Conservation (phyloP, 495 filamentous ascomycete genomes). For the Xylaria venustula region DNA sequence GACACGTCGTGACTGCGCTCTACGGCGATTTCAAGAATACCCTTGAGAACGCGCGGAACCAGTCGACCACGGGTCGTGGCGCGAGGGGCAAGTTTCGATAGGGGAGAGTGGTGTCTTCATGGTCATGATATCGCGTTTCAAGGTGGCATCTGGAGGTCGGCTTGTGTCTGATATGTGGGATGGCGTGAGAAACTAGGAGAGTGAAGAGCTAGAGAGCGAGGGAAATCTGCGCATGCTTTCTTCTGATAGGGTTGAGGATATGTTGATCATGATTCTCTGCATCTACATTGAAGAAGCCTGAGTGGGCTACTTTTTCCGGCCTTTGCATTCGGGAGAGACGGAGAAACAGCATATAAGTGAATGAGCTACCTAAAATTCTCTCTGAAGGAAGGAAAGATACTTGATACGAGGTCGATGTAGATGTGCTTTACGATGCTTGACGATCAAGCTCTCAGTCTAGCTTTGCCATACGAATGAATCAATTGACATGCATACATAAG, state of each 20-base stretch:
- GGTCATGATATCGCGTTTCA: background rate
- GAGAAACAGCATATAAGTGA: no score
- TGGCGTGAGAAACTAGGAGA: background rate
- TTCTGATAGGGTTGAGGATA: background rate
- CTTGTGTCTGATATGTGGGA: background rate
- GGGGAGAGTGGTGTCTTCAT: background rate
- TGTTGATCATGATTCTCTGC: background rate
- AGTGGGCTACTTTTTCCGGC: no score
- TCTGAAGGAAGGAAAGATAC: no score
- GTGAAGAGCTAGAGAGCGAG: background rate
- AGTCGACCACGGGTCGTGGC: constrained; percentile 21
- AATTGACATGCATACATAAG: no score
- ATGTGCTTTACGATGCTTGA: no score
- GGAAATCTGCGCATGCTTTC: background rate
- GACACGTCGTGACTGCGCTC: constrained; percentile 25
- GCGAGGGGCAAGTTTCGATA: background rate
- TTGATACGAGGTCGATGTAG: no score
- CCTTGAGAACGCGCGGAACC: constrained; percentile 36
- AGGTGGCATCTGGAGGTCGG: background rate
- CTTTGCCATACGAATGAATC: no score
- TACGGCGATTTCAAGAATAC: constrained; percentile 36
- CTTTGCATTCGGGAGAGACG: no score
- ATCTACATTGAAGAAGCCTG: no score
- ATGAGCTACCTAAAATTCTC: no score
- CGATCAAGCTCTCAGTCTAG: no score